Base-by-base conservation (phyloP, 75 land plant species). In the Pinus albicaulis region DNA sequence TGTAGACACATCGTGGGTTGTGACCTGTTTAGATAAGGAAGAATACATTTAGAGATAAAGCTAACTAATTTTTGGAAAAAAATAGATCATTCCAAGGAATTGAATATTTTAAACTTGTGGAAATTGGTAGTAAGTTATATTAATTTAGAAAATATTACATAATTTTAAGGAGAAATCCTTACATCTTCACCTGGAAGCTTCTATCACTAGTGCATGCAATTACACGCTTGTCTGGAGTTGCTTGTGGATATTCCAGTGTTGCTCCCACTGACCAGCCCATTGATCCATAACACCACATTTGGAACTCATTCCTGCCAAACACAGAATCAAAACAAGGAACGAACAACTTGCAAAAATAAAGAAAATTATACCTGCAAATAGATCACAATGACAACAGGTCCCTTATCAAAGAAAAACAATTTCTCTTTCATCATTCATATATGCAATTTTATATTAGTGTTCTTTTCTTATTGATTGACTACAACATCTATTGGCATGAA, bases 121-220 rank as follows among this genome's bases (percentile, higher is more conserved):
- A 19, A 20, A 92, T 92, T 44, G 48, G 48, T 44, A 44, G 0
- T 44, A 0, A 6, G 1, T 44, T 0, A 44, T 41, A 10, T 48
- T 48, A 48, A 48, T 10, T 44, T 10, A 48, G 2, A 10, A 2
- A 48, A 48, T 48, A 10, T 48, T 48, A 48, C 12, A 48, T 12
- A 48, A 48, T 48, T 48, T 48, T 0, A 48, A 48, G 11, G 11
- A 8, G 11, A 48, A 48, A 48, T 1, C 2, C 11, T 48, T 48
- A 12, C 53, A 48, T 48, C 10, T 48, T 1, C 19, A 92, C 95
- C 88, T 91, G 91, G 74, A 93, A 93, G 64, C 91, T 93, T 34
- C 93, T 94, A 79, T 93, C 93, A 73, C 96, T 94, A 58, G 91
- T 93, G 82, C 96, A 93, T 26, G 93, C 82, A 58, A 91, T 89